phyloP scores from a whole-genome alignment of 2,329 filamentous ascomycete genomes.

The Fusarium neocosmosporiellum region DNA sequence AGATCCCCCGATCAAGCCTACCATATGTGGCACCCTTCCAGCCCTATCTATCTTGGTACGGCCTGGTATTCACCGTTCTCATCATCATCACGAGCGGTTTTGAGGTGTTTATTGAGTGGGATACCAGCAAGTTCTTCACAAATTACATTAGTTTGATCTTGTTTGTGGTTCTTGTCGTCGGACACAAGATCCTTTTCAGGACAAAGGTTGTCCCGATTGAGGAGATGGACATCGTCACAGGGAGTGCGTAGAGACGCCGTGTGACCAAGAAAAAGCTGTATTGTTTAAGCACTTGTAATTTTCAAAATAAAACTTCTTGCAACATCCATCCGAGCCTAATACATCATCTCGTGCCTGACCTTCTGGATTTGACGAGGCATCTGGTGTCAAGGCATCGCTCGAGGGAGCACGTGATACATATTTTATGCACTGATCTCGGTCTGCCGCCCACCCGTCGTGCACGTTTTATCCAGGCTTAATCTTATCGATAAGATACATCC shows the following conservation, averaged over 20 bases:
- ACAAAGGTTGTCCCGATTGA: neutral
- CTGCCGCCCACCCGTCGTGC: neutral
- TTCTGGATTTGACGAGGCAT: neutral
- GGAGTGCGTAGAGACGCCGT: neutral
- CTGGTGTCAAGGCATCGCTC: neutral
- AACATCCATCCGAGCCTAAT: neutral
- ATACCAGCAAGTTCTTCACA: slow-evolving; percentile 5
- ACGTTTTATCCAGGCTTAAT: neutral
- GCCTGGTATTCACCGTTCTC: slow-evolving; percentile 38
- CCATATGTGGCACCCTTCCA: slow-evolving; percentile 53
- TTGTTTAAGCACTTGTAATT: neutral
- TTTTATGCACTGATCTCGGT: neutral
- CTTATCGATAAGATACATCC: neutral
- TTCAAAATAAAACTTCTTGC: neutral
- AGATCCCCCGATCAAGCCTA: slow-evolving; percentile 47
- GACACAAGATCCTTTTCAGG: slow-evolving; percentile 1
- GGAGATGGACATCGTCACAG: slow-evolving; percentile 6
- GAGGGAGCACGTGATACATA: neutral
- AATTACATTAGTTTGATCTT: slow-evolving; percentile 3
- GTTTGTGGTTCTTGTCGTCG: neutral
- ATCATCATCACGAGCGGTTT: slow-evolving; percentile 67
- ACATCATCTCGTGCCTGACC: neutral
- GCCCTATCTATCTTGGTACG: slow-evolving; percentile 52
- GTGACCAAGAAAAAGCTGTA: neutral
- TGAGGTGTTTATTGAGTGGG: slow-evolving; percentile 6